Evolutionary conservation across 179 eudicot genomes (phyloP).

Genomic region (Corrigiola litoralis): DNA sequence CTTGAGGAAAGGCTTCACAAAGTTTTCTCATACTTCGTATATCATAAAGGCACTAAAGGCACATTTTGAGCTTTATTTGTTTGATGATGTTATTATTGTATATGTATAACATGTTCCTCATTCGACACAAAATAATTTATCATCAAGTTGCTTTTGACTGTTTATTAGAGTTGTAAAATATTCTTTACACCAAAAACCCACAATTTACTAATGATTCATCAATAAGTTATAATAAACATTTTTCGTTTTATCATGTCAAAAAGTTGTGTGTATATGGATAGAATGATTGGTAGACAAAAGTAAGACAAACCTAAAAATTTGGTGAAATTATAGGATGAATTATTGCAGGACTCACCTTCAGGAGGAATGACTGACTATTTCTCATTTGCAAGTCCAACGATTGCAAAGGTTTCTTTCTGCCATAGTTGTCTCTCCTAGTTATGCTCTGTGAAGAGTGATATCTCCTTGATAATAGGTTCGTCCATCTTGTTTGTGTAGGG

Average conservation of each 20-base stretch:
- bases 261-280: slow-evolving; percentile 1
- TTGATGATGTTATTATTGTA: too few species aligned
- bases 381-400: slow-evolving; percentile 8
- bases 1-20: slow-evolving; percentile 9
- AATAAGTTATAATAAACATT: too few species aligned
- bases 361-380: slow-evolving; percentile 8
- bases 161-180: too few species aligned
- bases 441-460: slow-evolving; percentile 34
- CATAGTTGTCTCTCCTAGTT: slow-evolving; percentile 15
- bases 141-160: too few species aligned
- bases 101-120: too few species aligned
- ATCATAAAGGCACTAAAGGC: slow-evolving; percentile 7
- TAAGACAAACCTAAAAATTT: not conserved
- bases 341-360: too few species aligned
- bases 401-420: not conserved
- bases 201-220: too few species aligned
- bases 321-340: not conserved
- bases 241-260: not conserved
- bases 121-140: too few species aligned
- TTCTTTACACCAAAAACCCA: too few species aligned
- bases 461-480: slow-evolving; percentile 19
- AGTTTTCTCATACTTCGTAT: slow-evolving; percentile 11
- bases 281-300: not conserved
- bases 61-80: not conserved
- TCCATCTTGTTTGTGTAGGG: slow-evolving; percentile 14